These are phyloP conservation scores for Ramularia collo-cygni DNA, from an alignment of 2,329 filamentous ascomycete genomes.

Conservation along the genomic window DNA sequence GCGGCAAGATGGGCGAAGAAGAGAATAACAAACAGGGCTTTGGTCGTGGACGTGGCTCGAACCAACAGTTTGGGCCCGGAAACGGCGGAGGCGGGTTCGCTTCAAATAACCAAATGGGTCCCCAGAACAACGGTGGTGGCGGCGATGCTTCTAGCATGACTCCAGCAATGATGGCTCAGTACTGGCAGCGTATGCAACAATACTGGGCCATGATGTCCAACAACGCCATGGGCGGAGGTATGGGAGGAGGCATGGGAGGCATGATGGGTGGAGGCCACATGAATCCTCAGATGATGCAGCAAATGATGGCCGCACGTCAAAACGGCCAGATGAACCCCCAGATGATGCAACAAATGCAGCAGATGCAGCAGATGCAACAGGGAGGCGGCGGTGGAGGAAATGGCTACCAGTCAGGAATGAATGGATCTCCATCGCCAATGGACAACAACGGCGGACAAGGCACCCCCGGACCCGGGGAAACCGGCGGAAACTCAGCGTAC, in stretches of 20 bases:
- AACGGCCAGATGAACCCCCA: conserved; percentile 52
- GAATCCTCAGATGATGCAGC: conserved; percentile 52
- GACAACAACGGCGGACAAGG: conserved; percentile 36
- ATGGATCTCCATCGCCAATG: conserved; percentile 16
- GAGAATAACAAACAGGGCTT: conserved; percentile 39
- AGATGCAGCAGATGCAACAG: conserved; percentile 32
- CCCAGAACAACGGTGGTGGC: conserved; percentile 15
- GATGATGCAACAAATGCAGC: conserved; percentile 36
- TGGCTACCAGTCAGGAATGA: conserved; percentile 27
- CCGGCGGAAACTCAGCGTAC: conserved; percentile 46
- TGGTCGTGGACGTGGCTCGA: conserved; percentile 36
- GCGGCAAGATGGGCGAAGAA: conserved; percentile 88
- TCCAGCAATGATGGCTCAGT: conserved; percentile 95
- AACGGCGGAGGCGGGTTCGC: conserved; percentile 33
- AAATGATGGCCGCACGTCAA: conserved; percentile 28
- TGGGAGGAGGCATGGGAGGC: conserved; percentile 39
- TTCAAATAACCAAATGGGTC: conserved; percentile 21
- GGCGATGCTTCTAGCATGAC: conserved; percentile 62
- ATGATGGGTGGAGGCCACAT: conserved; percentile 33
- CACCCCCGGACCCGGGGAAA: conserved; percentile 6
- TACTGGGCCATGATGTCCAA: conserved; percentile 66
- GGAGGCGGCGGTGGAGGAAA: conserved; percentile 33
- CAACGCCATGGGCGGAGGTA: conserved; percentile 40
- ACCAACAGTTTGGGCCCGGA: conserved; percentile 33
- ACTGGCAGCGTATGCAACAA: conserved; percentile 97